Base-by-base conservation (phyloP, 2,329 filamentous ascomycete species). In the Aspergillus clavatus region DNA sequence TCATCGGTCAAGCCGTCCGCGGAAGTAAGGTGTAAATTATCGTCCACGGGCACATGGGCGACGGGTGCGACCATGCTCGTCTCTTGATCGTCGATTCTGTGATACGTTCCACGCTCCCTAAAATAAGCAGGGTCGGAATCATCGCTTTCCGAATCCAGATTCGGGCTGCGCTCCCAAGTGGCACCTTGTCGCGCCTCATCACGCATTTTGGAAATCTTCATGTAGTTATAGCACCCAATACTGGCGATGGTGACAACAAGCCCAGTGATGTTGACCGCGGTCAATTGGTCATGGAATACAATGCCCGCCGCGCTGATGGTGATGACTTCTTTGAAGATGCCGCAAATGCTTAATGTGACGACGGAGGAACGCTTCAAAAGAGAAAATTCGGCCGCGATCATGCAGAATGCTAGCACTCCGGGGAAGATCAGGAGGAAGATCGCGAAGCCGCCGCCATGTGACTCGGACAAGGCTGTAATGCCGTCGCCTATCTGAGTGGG, bases 271-370 rank as follows among this genome's bases (percentile, higher is more conserved):
- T 98, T 98, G 72, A 98, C 81, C 0, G 84, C 74, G 0, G 90
- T 96, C 37, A 98, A 79, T 39, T 79, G 81, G 64, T 98, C 93
- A 58, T 93, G 80, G 72, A 96, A 98, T 3, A 95, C 82, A 22
- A 94, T 67, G 7, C 89, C 86, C 0, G 91, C 91, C 1, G 89
- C 89, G 31, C 82, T 84, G 60, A 98, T 97, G 11, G 93, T 98
- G 44, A 98, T 84, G 31, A 97, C 93, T 72, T 98, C 93, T 67
- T 98, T 98, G 77, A 98, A 97, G 51, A 98, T 97, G 50, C 93
- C 93, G 51, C 90, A 95, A 57, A 98, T 96, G 41, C 87, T 94
- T 37, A 98, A 78, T 0, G 93, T 97, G 41, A 98, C 93, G 42
- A 98, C 93, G 1, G 87, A 94, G 0, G 91, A 97, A 38, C 93